A percentile compares a stretch with the other conserved stretches of the same genome.
Evolutionary conservation across 225 moss, liverwort and hornwort genomes (phyloP).

Genomic region (Thuidium tamariscinum): DNA sequence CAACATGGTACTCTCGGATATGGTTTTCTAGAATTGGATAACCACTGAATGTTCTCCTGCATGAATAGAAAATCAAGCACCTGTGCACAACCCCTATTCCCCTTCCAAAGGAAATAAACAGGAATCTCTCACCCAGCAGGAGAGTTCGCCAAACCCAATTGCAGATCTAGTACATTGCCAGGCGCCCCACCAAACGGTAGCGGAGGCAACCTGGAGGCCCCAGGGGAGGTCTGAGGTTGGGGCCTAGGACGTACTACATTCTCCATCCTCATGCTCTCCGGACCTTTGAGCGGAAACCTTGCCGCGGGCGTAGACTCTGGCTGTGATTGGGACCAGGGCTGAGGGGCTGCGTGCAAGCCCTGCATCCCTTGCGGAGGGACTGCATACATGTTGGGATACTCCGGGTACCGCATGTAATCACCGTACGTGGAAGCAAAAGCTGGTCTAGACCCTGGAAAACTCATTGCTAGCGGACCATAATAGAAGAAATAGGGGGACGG

Average conservation of each 20-base stretch:
- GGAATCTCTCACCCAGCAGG: slow-evolving; percentile 10
- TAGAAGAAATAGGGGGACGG: slow-evolving; percentile 42
- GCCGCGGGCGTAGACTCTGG: neutral
- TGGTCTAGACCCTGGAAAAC: slow-evolving; percentile 34
- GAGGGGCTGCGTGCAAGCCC: slow-evolving; percentile 12
- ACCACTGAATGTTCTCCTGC: neutral
- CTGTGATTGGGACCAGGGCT: slow-evolving; percentile 12
- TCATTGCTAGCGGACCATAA: slow-evolving; percentile 40
- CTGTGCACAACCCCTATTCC: neutral
- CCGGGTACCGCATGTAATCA: slow-evolving; percentile 28
- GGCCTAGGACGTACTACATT: slow-evolving; percentile 15
- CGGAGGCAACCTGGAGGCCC: slow-evolving; percentile 1
- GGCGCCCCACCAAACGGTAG: slow-evolving; percentile 3
- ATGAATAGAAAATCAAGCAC: neutral
- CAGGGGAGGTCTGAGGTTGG: neutral
- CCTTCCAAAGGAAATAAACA: neutral
- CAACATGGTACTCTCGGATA: neutral
- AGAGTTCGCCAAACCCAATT: slow-evolving; percentile 55
- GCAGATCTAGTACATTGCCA: slow-evolving; percentile 52
- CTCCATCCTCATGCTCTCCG: slow-evolving; percentile 4
- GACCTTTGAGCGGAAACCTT: neutral
- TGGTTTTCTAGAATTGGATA: neutral
- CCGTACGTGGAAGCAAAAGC: slow-evolving; percentile 18
- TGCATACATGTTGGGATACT: slow-evolving; percentile 22
- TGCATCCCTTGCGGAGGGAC: slow-evolving; percentile 30